Evolutionary conservation across 768 basidiomycete species (phyloP).

Genomic region (Suillus clintonianus): DNA sequence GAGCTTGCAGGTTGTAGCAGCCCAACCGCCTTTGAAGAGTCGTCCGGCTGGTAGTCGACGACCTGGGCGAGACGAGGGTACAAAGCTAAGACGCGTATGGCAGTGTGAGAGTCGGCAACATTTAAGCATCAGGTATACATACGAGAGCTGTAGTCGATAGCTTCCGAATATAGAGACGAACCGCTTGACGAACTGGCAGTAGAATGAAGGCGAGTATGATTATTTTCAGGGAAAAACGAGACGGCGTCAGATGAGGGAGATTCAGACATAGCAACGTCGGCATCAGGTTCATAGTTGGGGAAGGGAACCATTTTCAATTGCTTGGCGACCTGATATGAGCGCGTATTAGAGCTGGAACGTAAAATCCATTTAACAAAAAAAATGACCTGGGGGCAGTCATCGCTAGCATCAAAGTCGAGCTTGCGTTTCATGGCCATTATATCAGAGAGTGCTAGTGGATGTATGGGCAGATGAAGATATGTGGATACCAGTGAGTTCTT

Average conservation of each 20-base stretch:
- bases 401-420: constrained; percentile 59
- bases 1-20: constrained; percentile 65
- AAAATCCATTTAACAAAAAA: constrained; percentile 17
- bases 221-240: constrained; percentile 50
- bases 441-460: constrained; percentile 4
- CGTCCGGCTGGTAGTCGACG: constrained; percentile 48
- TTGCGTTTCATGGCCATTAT: constrained; percentile 78
- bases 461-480: constrained; percentile 8
- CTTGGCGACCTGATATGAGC: constrained; percentile 51
- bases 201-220: constrained; percentile 66
- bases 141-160: constrained; percentile 50
- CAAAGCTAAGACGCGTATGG: constrained; percentile 28
- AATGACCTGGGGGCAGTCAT: constrained; percentile 49
- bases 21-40: constrained; percentile 53
- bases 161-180: constrained; percentile 50
- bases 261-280: constrained; percentile 72
- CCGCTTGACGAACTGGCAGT: constrained; percentile 59
- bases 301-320: constrained; percentile 77
- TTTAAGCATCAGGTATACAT: constrained; percentile 27
- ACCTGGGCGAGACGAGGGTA: constrained; percentile 68
- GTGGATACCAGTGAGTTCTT: constrained; percentile 18
- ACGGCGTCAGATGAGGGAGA: constrained; percentile 56
- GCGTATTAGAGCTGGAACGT: constrained; percentile 21
- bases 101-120: neutral
- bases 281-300: constrained; percentile 62